phyloP scores from a whole-genome alignment of 371 early-diverging fungal species.

The Smittium mucronatum region DNA sequence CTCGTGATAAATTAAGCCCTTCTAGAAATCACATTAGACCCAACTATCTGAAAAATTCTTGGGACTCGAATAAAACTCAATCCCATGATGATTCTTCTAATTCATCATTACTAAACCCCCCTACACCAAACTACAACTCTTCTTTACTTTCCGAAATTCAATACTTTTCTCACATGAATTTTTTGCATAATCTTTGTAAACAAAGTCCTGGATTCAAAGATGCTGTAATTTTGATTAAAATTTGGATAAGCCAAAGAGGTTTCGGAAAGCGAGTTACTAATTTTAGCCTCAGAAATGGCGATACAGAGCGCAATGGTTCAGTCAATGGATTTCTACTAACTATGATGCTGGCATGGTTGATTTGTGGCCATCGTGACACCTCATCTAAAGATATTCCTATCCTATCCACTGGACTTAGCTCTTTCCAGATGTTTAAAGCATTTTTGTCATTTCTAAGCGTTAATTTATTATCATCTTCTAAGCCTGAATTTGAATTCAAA shows the following conservation, averaged over 20 bases:
- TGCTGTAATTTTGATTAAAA: constrained; percentile 61
- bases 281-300: neutral
- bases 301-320: constrained; percentile 14
- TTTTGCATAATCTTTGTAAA: constrained; percentile 59
- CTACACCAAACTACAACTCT: constrained; percentile 89
- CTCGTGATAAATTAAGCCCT: constrained; percentile 61
- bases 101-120: constrained; percentile 20
- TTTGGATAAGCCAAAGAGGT: constrained; percentile 74
- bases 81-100: constrained; percentile 12
- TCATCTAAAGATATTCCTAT: constrained; percentile 44
- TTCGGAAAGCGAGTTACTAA: constrained; percentile 11
- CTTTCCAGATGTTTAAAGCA: constrained; percentile 74
- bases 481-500: constrained; percentile 56
- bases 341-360: constrained; percentile 74
- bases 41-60: constrained; percentile 10
- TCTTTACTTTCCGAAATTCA: constrained; percentile 62
- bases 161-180: constrained; percentile 59
- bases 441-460: constrained; percentile 67
- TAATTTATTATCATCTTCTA: constrained; percentile 49
- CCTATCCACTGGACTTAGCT: constrained; percentile 55
- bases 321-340: constrained; percentile 66
- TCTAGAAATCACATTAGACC: constrained; percentile 68
- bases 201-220: constrained; percentile 58
- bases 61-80: neutral
- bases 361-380: constrained; percentile 35